A percentile compares a stretch with the other conserved stretches of the same genome.
phyloP scores from a whole-genome alignment of 805 yeast species.

The Zygoascus bituminiphila region DNA sequence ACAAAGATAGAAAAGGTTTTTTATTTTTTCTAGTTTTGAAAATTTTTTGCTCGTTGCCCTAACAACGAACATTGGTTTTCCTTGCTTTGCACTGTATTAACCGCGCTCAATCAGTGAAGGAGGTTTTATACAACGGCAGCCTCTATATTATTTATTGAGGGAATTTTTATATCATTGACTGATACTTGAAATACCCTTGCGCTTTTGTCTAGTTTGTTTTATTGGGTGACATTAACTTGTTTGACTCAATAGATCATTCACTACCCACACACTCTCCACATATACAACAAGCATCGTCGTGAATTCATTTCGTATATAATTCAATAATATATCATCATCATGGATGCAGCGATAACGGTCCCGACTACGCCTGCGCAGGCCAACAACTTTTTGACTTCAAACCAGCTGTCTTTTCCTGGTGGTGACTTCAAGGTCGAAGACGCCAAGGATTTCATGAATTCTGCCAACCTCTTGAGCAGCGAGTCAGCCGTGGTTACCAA shows the following conservation, averaged over 20 bases:
- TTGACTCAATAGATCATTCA: conserved; percentile 13
- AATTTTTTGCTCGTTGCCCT: not conserved
- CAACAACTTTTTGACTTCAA: conserved; percentile 58
- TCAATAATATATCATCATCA: conserved; percentile 21
- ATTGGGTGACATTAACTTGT: conserved; percentile 24
- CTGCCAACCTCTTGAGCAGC: conserved; percentile 6
- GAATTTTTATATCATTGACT: not conserved
- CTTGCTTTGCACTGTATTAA: too few species aligned
- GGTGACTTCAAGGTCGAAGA: conserved; percentile 25
- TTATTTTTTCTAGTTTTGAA: not conserved
- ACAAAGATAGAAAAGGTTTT: not conserved
- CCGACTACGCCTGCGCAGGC: conserved; percentile 77
- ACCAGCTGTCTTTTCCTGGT: conserved; percentile 55
- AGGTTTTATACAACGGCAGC: not conserved
- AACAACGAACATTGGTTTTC: not conserved
- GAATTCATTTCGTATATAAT: conserved; percentile 1
- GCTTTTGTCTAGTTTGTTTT: not conserved
- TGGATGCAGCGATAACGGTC: conserved; percentile 60
- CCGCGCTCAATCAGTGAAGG: not conserved
- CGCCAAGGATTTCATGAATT: not conserved
- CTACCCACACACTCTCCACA: not conserved
- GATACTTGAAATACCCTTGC: conserved; percentile 1
- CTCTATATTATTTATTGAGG: not conserved
- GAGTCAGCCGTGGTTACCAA: conserved; percentile 1
- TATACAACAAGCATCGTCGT: not conserved